Conservation (phyloP, 495 filamentous ascomycete species). For the Penicillium riverlandense region DNA sequence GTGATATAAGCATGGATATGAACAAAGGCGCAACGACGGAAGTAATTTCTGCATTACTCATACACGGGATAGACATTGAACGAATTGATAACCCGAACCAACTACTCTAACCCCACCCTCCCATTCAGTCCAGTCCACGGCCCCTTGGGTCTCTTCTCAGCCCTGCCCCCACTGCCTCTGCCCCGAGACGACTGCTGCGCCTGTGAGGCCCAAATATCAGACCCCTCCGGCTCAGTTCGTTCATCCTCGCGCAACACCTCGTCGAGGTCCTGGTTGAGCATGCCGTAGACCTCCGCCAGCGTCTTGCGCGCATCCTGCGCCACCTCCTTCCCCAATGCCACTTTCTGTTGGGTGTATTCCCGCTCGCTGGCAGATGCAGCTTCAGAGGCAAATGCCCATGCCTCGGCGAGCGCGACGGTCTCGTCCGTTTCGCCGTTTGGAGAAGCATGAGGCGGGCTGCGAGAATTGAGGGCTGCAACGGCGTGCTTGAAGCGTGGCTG, state of each 20-base stretch:
- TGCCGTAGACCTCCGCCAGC: conserved; percentile 25
- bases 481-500: conserved; percentile 39
- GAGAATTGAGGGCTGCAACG: conserved; percentile 22
- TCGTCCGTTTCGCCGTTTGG: conserved; percentile 18
- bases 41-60: no score
- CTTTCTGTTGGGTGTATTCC: conserved; percentile 32
- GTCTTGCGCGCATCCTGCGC: conserved; percentile 22
- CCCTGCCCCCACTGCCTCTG: conserved; percentile 13
- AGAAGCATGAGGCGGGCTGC: conserved; percentile 10
- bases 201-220: conserved; percentile 33
- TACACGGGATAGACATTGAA: no score
- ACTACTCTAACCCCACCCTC: conserved; percentile 23
- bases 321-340: conserved; percentile 24
- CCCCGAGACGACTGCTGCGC: conserved; percentile 14
- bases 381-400: conserved; percentile 44
- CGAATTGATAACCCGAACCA: background rate
- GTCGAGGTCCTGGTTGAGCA: conserved; percentile 30
- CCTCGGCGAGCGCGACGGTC: conserved; percentile 29
- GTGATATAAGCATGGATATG: no score
- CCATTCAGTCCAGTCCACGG: conserved; percentile 36
- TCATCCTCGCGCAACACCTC: conserved; percentile 13
- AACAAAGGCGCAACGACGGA: no score
- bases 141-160: conserved; percentile 20
- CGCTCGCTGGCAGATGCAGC: conserved; percentile 27
- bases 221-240: conserved; percentile 8